Base-by-base conservation (phyloP, 257 asterid species). In the Plantago ovata region DNA sequence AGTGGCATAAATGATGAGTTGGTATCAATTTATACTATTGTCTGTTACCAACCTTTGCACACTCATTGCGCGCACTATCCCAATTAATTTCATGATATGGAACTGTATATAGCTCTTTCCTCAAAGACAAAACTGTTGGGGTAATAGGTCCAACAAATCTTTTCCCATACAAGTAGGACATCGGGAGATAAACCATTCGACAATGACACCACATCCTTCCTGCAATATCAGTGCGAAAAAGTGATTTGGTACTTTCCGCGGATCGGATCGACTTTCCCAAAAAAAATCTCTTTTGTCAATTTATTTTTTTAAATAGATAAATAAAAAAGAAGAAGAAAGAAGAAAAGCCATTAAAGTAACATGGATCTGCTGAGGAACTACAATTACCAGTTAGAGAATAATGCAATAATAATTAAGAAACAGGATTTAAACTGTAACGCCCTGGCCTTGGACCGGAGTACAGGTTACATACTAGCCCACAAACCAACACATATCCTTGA, bases 121-220 rank as follows among this genome's bases (percentile, higher is more conserved):
- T 83, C 79, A 92, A 73, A 54, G 96, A 83, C 56, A 92, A 77
- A 77, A 92, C 79, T 47, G 94, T 83, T 58, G 95, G 96, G 42
- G 98, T 92, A 63, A 92, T 69, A 64, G 94, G 94, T 55, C 96
- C 98, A 52, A 87, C 90, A 63, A 85, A 87, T 74, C 95, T 80
- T 81, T 79, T 92, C 58, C 98, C 98, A 68, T 81, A 91, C 75
- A 91, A 69, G 75, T 91, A 91, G 58, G 90, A 91, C 96, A 92
- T 92, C 47, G 98, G 96, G 36, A 92, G 95, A 77, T 92, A 92
- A 75, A 92, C 98, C 98, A 92, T 92, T 64, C 98, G 77, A 63
- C 98, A 87, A 77, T 92, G 98, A 76, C 98, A 92, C 98, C 98
- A 92, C 98, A 92, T 92, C 67, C 96, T 92, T 72, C 98, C 98